Percentiles rank a stretch among this genome's conserved stretches.
Evolutionary conservation across 306 rosid species (phyloP).

Genomic region (Malus fusca): DNA sequence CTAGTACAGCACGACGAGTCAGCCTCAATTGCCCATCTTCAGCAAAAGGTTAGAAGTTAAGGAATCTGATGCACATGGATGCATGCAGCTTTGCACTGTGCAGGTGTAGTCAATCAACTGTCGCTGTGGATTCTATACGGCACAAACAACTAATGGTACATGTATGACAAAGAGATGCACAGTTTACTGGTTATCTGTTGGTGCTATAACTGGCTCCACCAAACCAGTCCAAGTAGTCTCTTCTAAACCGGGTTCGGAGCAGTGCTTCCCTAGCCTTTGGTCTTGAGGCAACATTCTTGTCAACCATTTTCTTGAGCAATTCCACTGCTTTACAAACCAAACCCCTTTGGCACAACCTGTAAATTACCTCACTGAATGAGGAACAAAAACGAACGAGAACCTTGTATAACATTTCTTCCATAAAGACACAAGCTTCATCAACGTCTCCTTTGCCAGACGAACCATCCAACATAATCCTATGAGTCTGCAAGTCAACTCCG

Average conservation of each 20-base stretch:
- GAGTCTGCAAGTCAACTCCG: constrained; percentile 38
- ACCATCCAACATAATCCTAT: constrained; percentile 52
- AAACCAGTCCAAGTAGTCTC: constrained; percentile 33
- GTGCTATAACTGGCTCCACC: constrained; percentile 11
- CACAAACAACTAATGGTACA: neutral
- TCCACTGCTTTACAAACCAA: constrained; percentile 37
- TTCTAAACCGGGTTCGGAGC: constrained; percentile 25
- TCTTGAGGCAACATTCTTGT: constrained; percentile 35
- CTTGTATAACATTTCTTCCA: constrained; percentile 58
- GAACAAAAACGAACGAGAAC: constrained; percentile 34
- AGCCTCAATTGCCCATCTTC: neutral
- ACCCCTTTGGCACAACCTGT: constrained; percentile 47
- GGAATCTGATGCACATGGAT: constrained; percentile 12
- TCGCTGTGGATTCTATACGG: neutral
- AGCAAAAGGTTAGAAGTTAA: neutral
- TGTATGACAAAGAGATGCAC: too few species aligned
- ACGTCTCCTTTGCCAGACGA: constrained; percentile 37
- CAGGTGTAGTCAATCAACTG: constrained; percentile 1
- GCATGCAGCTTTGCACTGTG: constrained; percentile 3
- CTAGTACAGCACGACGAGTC: neutral
- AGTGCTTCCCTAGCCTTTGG: constrained; percentile 51
- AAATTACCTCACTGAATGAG: constrained; percentile 42
- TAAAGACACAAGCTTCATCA: constrained; percentile 41
- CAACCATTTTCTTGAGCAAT: constrained; percentile 38
- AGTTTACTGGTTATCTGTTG: neutral